Evolutionary conservation across 352 stramenopile species (phyloP).

Genomic region (Pythium chondricola): DNA sequence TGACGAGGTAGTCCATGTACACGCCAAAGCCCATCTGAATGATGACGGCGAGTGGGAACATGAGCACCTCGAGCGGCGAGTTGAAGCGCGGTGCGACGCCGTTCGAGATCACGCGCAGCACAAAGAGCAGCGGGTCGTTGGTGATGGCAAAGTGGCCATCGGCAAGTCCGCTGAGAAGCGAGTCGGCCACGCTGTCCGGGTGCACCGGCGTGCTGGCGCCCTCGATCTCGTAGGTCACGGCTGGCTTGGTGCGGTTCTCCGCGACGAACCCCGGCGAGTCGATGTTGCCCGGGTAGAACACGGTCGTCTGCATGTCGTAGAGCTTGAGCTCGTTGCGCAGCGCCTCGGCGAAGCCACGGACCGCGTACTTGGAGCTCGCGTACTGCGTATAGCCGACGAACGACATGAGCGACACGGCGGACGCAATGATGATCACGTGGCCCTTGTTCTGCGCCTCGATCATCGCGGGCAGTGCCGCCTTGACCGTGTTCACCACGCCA

Average conservation of each 20-base stretch:
- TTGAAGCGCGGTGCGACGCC: conserved; percentile 69
- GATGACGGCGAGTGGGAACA: conserved; percentile 51
- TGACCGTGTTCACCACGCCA: conserved; percentile 68
- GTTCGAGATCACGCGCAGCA: conserved; percentile 68
- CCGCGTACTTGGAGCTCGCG: conserved; percentile 73
- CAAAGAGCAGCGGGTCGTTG: conserved; percentile 71
- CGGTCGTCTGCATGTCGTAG: conserved; percentile 62
- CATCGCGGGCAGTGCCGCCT: conserved; percentile 78
- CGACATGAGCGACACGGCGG: conserved; percentile 57
- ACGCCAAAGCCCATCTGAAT: conserved; percentile 72
- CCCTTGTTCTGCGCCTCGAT: conserved; percentile 47
- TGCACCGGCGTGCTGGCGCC: conserved; percentile 38
- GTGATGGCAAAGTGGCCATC: conserved; percentile 75
- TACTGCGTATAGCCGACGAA: conserved; percentile 85
- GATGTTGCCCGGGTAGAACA: conserved; percentile 83
- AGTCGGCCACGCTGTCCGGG: conserved; percentile 59
- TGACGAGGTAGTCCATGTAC: conserved; percentile 80
- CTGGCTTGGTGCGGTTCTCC: conserved; percentile 71
- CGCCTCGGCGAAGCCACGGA: conserved; percentile 71
- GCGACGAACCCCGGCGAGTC: conserved; percentile 69
- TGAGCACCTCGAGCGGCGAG: conserved; percentile 58
- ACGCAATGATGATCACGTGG: conserved; percentile 69
- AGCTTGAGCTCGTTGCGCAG: conserved; percentile 73
- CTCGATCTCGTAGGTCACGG: conserved; percentile 72
- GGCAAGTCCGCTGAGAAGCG: conserved; percentile 53